Conservation (phyloP, 2,329 filamentous ascomycete genomes). For the Nannizziopsis arthrosporioides region DNA sequence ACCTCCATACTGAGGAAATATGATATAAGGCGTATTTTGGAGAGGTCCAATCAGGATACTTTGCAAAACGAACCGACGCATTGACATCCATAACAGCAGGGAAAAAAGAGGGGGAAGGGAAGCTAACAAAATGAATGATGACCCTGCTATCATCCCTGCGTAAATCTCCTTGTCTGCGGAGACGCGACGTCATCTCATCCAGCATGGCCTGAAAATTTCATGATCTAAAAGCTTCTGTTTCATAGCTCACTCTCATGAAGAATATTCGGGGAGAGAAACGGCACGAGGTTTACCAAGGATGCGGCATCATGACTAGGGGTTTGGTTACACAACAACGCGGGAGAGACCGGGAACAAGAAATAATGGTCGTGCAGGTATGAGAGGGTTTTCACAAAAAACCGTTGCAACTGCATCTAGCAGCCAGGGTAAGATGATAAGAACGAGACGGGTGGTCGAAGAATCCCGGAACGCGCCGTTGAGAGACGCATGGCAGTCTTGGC, state of each 20-base stretch:
- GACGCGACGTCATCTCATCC: conserved; percentile 1
- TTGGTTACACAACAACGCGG: conserved; percentile 3
- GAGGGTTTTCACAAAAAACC: neutral
- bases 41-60: neutral
- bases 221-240: neutral
- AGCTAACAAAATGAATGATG: conserved; percentile 68
- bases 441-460: no score
- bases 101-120: neutral
- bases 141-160: conserved; percentile 39
- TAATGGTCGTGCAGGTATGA: neutral
- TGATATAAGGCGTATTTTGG: neutral
- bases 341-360: neutral
- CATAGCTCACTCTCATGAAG: neutral
- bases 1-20: neutral
- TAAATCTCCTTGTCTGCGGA: conserved; percentile 4
- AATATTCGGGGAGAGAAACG: neutral
- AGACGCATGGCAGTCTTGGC: no score
- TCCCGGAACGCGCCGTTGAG: no score
- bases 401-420: neutral
- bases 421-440: no score
- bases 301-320: neutral
- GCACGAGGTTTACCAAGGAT: neutral
- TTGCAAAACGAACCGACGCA: neutral
- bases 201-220: neutral
- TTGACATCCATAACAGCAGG: neutral